Base-by-base conservation (phyloP, 2,329 filamentous ascomycete species). In the Claviceps sp. region DNA sequence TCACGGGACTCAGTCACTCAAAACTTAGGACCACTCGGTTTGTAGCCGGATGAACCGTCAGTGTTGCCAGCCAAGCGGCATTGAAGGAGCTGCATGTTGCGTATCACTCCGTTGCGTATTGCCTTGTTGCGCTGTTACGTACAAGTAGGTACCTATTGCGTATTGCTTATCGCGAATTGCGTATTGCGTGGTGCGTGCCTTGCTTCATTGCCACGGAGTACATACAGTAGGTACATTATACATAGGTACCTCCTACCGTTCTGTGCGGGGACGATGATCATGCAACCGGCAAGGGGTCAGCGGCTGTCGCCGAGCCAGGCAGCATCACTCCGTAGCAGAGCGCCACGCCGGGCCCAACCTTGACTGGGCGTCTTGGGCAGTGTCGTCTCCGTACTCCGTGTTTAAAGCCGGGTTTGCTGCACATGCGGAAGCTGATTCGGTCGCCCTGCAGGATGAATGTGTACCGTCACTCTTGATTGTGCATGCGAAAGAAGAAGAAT, bases 11-110 rank as follows among this genome's bases (percentile, higher is more conserved):
- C 26, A 10, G 26, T 22, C 22, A 22, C 22, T 22, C 22, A 22
- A 3, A 22, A 22, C 3, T 22, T 22, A 22, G 65, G 62, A 57
- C 59, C 53, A 48, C 56, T 67, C 61, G 63, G 65, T 61, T 62
- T 65, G 58, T 60, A 68, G 65, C 68, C 68, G 68, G 68, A 59
- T 61, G 61, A 67, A 50, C 43, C 43, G 43, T 45, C 43, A 17
- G 14, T 45, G 22, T 34, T 13, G 13, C 24, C 43, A 30, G 43
- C 43, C 24, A 34, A 44, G 43, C 43, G 43, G 43, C 43, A n/a
- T 17, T 17, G 10, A 34, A 34, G 8, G 30, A 34, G 10, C 30
- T 34, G 30, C 30, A 34, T 34, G 30, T 4, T 34, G 10, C 30
- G 30, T 34, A 34, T 34, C 30, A 30, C 7, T 34, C 10, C 30